Evolutionary conservation across 495 filamentous ascomycete genomes (phyloP).

Genomic region (Podospora appendiculata): DNA sequence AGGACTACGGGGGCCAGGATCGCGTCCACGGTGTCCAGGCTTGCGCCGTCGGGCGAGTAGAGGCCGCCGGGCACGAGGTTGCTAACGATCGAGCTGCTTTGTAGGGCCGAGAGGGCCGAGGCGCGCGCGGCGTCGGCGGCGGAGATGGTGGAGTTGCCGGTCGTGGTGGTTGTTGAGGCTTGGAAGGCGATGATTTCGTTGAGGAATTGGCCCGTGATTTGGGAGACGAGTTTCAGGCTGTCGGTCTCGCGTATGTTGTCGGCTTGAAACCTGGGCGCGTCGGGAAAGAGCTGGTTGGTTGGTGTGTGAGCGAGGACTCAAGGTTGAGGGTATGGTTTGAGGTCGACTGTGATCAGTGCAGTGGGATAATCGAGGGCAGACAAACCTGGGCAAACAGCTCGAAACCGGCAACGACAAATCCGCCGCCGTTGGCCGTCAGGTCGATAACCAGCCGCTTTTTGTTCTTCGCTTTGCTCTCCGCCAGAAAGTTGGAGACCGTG

Average conservation of each 20-base stretch:
- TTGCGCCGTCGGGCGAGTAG: slow-evolving; percentile 15
- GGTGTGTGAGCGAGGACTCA: no score
- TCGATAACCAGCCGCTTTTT: slow-evolving; percentile 50
- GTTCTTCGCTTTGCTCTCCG: slow-evolving; percentile 21
- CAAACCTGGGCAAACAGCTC: slow-evolving; percentile 24
- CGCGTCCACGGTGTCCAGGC: slow-evolving; percentile 14
- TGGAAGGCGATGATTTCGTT: slow-evolving; percentile 9
- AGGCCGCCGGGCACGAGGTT: slow-evolving; percentile 17
- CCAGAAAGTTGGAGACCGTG: slow-evolving; percentile 30
- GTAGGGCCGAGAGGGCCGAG: slow-evolving; percentile 6
- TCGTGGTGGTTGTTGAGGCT: neutral
- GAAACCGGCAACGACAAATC: slow-evolving; percentile 36
- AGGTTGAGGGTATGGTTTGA: no score
- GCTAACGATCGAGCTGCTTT: slow-evolving; percentile 8
- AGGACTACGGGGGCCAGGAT: slow-evolving; percentile 22
- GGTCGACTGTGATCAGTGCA: no score
- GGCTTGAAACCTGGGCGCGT: slow-evolving; percentile 17
- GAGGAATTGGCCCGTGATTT: slow-evolving; percentile 10
- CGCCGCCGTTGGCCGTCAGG: slow-evolving; percentile 48
- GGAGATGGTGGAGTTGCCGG: neutral
- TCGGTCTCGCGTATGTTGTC: slow-evolving; percentile 23
- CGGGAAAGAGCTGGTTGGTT: slow-evolving; percentile 22
- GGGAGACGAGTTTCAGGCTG: slow-evolving; percentile 15
- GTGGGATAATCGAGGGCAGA: no score
- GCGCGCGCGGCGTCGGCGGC: neutral